A percentile compares a stretch with the other conserved stretches of the same genome.
Conservation (phyloP, 805 yeast species). For the Blastobotrys muscicola region DNA sequence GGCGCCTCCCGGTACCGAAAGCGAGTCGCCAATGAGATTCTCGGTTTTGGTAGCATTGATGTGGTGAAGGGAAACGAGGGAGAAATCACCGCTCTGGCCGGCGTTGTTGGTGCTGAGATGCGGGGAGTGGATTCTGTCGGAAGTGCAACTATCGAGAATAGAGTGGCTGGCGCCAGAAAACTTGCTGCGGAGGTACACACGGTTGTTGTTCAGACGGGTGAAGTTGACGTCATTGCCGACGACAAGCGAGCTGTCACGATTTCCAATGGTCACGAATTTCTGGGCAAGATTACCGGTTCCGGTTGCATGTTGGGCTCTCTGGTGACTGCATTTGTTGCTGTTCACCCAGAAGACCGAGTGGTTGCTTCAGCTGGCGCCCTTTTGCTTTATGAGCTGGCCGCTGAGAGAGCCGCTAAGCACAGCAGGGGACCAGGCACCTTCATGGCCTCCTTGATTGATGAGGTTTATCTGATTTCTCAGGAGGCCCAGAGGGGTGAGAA, state of each 20-base stretch:
- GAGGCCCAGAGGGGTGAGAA: constrained; percentile 8
- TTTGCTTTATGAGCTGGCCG: constrained; percentile 50
- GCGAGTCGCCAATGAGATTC: constrained; percentile 36
- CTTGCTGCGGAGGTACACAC: constrained; percentile 45
- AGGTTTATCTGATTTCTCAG: constrained; percentile 18
- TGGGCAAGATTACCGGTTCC: constrained; percentile 67
- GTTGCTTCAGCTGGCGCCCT: constrained; percentile 49
- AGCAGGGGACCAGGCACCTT: constrained; percentile 48
- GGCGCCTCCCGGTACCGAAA: constrained; percentile 66
- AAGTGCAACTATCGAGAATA: constrained; percentile 12
- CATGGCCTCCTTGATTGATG: constrained; percentile 39
- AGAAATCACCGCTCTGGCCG: constrained; percentile 61
- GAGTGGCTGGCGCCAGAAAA: constrained; percentile 34
- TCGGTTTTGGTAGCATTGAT: constrained; percentile 48
- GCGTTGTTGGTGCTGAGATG: constrained; percentile 38
- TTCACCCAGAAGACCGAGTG: constrained; percentile 31
- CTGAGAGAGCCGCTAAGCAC: constrained; percentile 39
- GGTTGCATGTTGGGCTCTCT: constrained; percentile 78
- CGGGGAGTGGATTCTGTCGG: constrained; percentile 59
- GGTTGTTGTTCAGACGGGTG: constrained; percentile 67
- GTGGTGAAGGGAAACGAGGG: constrained; percentile 78
- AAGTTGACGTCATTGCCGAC: constrained; percentile 40
- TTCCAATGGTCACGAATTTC: constrained; percentile 49
- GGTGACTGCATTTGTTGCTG: constrained; percentile 50
- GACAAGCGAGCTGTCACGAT: constrained; percentile 31